Evolutionary conservation across 2,329 filamentous ascomycete genomes (phyloP).

Genomic region (Pseudogymnoascus sp.): DNA sequence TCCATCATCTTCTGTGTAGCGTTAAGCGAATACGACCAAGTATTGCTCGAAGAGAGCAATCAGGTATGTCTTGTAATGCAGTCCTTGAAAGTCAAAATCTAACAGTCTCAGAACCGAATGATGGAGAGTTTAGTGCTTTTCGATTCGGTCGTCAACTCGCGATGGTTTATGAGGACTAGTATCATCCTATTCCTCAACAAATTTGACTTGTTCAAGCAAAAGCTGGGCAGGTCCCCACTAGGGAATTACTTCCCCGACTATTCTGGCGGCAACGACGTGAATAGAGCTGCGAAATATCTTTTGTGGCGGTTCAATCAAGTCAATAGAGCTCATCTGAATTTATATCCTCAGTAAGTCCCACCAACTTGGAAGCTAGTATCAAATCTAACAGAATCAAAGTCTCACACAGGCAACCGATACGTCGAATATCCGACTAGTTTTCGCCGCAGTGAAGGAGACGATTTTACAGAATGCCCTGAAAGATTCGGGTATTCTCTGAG

Average conservation of each 20-base stretch:
- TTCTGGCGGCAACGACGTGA: conserved; percentile 93
- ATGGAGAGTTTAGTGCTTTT: conserved; percentile 96
- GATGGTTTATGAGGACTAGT: conserved; percentile 98
- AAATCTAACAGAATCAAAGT: conserved; percentile 39
- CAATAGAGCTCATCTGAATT: conserved; percentile 87
- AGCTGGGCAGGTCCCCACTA: conserved; percentile 79
- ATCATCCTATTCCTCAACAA: conserved; percentile 99
- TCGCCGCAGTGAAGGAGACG: conserved; percentile 96
- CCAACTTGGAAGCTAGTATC: conserved; percentile 9
- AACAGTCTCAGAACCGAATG: conserved; percentile 76
- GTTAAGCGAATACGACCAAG: conserved; percentile 96
- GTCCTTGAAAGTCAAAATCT: conserved; percentile 12
- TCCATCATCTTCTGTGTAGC: conserved; percentile 99
- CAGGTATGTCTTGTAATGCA: conserved; percentile 54
- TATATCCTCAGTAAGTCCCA: conserved; percentile 85
- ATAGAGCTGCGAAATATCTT: conserved; percentile 94
- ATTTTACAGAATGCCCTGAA: conserved; percentile 97
- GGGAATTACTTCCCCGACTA: conserved; percentile 98
- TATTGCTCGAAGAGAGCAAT: conserved; percentile 90
- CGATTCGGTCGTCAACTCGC: conserved; percentile 95
- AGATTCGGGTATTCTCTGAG: conserved; percentile 89
- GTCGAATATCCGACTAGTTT: conserved; percentile 94
- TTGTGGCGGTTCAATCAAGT: conserved; percentile 99
- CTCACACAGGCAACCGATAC: conserved; percentile 98
- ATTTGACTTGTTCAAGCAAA: conserved; percentile 95